Conservation (phyloP, 2,329 filamentous ascomycete genomes). For the Trichoderma sp. region DNA sequence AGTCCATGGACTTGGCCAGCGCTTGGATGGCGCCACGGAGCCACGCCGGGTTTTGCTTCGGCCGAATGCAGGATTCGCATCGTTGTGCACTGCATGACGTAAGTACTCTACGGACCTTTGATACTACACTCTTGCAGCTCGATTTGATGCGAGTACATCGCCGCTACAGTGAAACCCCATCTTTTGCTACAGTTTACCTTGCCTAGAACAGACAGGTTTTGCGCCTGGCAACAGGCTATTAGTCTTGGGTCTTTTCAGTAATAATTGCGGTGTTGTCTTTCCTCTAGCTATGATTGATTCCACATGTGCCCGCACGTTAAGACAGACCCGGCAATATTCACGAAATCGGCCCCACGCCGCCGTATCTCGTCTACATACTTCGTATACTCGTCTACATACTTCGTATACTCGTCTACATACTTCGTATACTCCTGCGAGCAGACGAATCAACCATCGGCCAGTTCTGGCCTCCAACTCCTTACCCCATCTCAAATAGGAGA, state of each 20-base stretch:
- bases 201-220: not conserved
- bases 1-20: constrained; percentile 5
- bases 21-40: not conserved
- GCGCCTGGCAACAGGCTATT: not conserved
- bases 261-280: not conserved
- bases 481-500: not conserved
- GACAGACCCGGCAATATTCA: not conserved
- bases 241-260: not conserved
- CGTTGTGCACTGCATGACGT: constrained; percentile 7
- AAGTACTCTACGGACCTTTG: no score
- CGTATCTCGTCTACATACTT: not conserved
- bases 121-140: not conserved
- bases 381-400: no score
- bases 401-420: not conserved
- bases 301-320: not conserved
- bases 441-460: not conserved
- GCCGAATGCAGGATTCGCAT: not conserved
- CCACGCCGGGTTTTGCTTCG: not conserved
- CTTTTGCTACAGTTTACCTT: not conserved
- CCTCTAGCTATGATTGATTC: not conserved
- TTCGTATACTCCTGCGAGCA: not conserved
- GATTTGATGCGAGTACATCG: not conserved
- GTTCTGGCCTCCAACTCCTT: not conserved
- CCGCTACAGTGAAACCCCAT: not conserved
- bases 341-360: not conserved